Percentiles rank a stretch among this genome's conserved stretches.
phyloP scores from a whole-genome alignment of 176 grass and related monocot genomes.

The Carex kokanica region DNA sequence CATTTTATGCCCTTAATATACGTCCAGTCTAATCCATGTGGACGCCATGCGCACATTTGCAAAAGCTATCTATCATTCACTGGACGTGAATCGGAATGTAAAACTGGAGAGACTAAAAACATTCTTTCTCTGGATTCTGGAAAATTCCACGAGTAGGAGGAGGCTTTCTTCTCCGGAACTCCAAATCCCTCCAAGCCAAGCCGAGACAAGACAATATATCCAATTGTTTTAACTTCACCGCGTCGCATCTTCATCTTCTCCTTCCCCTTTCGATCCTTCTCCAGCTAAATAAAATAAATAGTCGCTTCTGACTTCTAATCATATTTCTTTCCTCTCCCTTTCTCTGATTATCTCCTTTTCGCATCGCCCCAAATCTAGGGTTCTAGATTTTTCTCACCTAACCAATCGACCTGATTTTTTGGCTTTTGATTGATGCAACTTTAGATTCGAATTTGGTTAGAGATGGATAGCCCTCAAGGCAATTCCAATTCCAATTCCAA shows the following conservation, averaged over 20 bases:
- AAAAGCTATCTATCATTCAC: background rate
- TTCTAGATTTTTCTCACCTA: background rate
- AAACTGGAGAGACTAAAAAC: background rate
- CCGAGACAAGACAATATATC: background rate
- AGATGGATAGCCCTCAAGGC: constrained; percentile 16
- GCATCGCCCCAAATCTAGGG: constrained; percentile 13
- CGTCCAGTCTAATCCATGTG: background rate
- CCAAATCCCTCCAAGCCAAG: background rate
- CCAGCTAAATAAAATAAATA: constrained; percentile 20
- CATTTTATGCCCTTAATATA: background rate
- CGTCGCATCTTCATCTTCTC: background rate
- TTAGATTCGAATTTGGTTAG: background rate
- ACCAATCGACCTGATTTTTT: background rate
- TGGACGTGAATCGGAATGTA: background rate
- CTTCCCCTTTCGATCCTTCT: background rate
- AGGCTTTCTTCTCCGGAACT: constrained; percentile 5
- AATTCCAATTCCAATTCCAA: constrained; percentile 42
- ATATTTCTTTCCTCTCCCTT: background rate
- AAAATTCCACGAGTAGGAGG: constrained; percentile 47
- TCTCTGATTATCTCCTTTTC: background rate
- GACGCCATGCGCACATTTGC: background rate
- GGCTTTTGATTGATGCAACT: background rate
- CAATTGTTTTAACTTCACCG: constrained; percentile 5
- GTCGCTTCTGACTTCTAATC: background rate
- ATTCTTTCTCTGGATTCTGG: constrained; percentile 55